Percentiles rank a stretch among this genome's conserved stretches.
phyloP scores from a whole-genome alignment of 2,329 filamentous ascomycete species.

The Fusarium sp. region DNA sequence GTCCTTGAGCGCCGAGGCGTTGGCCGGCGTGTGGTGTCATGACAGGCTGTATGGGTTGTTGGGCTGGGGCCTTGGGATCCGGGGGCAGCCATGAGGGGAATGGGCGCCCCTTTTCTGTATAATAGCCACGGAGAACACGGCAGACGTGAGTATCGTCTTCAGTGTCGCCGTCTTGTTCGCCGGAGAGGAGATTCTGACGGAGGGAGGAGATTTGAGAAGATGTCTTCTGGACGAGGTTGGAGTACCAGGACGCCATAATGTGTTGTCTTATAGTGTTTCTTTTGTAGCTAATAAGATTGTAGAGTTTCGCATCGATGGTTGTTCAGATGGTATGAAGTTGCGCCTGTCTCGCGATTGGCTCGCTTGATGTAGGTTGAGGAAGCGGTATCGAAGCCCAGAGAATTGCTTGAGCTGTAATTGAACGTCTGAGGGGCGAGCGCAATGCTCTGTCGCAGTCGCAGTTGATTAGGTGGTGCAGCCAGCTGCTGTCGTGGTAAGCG shows the following conservation, averaged over 20 bases:
- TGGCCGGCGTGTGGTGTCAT: slow-evolving; percentile 63
- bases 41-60: slow-evolving; percentile 63
- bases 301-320: slow-evolving; percentile 5
- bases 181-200: slow-evolving; percentile 74
- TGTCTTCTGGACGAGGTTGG: slow-evolving; percentile 73
- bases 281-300: background rate
- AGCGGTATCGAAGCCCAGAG: background rate
- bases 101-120: slow-evolving; percentile 83
- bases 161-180: slow-evolving; percentile 75
- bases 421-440: background rate
- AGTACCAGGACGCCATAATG: slow-evolving; percentile 82
- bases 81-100: slow-evolving; percentile 90
- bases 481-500: slow-evolving; percentile 16
- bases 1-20: slow-evolving; percentile 60
- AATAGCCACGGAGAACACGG: slow-evolving; percentile 91
- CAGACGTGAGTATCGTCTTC: slow-evolving; percentile 96
- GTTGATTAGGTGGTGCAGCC: slow-evolving; percentile 16
- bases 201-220: slow-evolving; percentile 73
- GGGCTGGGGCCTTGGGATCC: slow-evolving; percentile 74
- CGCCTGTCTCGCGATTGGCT: slow-evolving; percentile 7
- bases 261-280: background rate
- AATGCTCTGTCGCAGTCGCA: background rate
- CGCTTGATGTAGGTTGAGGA: background rate
- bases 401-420: background rate
- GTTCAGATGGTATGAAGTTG: background rate